Evolutionary conservation across 495 filamentous ascomycete species (phyloP).

Genomic region (Penicillium pulvis): DNA sequence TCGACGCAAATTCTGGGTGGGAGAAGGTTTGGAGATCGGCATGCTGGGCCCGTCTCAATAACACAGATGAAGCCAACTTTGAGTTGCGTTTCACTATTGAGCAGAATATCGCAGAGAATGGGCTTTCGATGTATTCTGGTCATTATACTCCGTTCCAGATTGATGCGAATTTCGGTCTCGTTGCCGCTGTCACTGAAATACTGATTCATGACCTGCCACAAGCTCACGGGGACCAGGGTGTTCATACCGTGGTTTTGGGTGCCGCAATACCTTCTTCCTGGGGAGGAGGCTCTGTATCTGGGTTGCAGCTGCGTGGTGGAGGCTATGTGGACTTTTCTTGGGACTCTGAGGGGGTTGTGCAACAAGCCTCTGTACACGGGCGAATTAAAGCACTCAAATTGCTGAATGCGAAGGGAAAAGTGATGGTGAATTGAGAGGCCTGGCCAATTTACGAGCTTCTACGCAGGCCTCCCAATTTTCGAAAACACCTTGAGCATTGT

Average conservation of each 20-base stretch:
- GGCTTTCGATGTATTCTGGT: slow-evolving; percentile 49
- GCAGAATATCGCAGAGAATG: slow-evolving; percentile 51
- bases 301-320: slow-evolving; percentile 43
- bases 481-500: too few species aligned
- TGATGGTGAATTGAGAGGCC: neutral
- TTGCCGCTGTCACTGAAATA: slow-evolving; percentile 48
- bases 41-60: slow-evolving; percentile 53
- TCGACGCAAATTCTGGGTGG: slow-evolving; percentile 52
- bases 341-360: slow-evolving; percentile 31
- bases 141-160: slow-evolving; percentile 49
- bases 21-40: slow-evolving; percentile 57
- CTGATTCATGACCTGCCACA: slow-evolving; percentile 45
- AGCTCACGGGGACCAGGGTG: slow-evolving; percentile 11
- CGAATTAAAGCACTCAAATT: neutral
- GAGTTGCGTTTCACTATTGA: slow-evolving; percentile 42
- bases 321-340: slow-evolving; percentile 40
- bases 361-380: slow-evolving; percentile 2
- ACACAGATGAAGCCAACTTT: slow-evolving; percentile 46
- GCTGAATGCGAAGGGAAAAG: slow-evolving; percentile 1
- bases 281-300: slow-evolving; percentile 37
- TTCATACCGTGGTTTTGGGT: slow-evolving; percentile 37
- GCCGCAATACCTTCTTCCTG: slow-evolving; percentile 45
- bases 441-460: neutral
- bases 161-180: slow-evolving; percentile 57
- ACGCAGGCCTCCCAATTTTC: too few species aligned